Percentiles rank a stretch among this genome's conserved stretches.
Conservation (phyloP, 352 stramenopile species). For the Phytophthora crassamura region DNA sequence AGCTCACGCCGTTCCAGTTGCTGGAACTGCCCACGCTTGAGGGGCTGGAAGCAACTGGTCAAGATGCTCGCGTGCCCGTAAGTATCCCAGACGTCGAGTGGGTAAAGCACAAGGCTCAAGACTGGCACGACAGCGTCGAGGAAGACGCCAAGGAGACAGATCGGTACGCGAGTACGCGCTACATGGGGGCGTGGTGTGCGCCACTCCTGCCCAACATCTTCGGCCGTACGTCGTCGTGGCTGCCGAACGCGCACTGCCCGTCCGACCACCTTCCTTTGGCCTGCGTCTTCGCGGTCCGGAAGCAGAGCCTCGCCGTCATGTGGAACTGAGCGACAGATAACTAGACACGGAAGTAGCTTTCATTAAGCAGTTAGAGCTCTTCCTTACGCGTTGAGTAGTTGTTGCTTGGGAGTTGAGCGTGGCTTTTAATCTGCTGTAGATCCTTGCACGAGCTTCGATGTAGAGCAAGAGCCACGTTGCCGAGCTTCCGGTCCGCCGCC, state of each 20-base stretch:
- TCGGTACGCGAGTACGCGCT: conserved; percentile 32
- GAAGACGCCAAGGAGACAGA: conserved; percentile 21
- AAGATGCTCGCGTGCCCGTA: conserved; percentile 40
- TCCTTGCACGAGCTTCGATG: conserved; percentile 25
- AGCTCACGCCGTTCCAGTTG: conserved; percentile 62
- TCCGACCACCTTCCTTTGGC: conserved; percentile 84
- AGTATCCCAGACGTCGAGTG: conserved; percentile 44
- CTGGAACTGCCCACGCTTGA: conserved; percentile 60
- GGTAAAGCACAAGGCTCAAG: conserved; percentile 43
- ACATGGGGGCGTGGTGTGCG: conserved; percentile 59
- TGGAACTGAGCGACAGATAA: conserved; percentile 53
- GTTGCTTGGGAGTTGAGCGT: neutral
- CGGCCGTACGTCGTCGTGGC: conserved; percentile 37
- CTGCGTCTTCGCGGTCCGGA: conserved; percentile 64
- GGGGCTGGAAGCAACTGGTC: conserved; percentile 44
- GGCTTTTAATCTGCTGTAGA: conserved; percentile 10
- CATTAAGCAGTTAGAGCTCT: conserved; percentile 39
- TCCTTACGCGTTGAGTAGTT: conserved; percentile 32
- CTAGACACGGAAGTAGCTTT: too few relatives aligned
- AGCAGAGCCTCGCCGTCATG: conserved; percentile 48
- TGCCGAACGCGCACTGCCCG: conserved; percentile 76
- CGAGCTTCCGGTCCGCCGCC: conserved; percentile 23
- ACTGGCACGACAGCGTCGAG: conserved; percentile 46
- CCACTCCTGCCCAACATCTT: conserved; percentile 52
- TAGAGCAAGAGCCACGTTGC: conserved; percentile 30